Base-by-base conservation (phyloP, 208 protist genomes). In the Histomonas meleagridis region DNA sequence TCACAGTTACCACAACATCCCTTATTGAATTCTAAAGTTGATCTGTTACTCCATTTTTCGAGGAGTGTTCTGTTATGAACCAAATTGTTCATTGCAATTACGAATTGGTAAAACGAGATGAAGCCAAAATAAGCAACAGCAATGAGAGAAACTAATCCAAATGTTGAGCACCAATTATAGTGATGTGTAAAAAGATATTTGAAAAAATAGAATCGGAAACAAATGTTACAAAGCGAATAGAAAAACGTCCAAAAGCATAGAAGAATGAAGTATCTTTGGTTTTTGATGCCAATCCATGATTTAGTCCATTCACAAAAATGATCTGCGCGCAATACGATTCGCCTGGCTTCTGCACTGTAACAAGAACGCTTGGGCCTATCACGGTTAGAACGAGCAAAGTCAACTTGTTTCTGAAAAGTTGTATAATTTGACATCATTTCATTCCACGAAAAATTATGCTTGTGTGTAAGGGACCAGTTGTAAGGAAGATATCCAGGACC, bases 401-500 rank as follows among this genome's bases (percentile, higher is more conserved):
- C 76, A 43, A 55, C 46, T 38, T 86, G 76, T 26, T 86, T 40
- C 10, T 46, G 40, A 35, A 49, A 79, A 79, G 49, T 18, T 23
- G 70, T 40, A 16, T 49, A 49, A 0, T 32, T 49, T 3, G 32
- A 49, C 70, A 79, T 79, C 40, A 49, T 49, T 26, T 23, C 14
- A 7, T 79, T 40, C 70, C 70, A 79, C 4, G n/a, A 18, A 28
- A 49, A 79, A 3, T 79, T 18, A 16, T 49, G 18, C 21, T 79
- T 32, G 14, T 40, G 32, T n/a, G 70, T 79, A 49, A 49, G 46
- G 32, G n/a, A 60, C 70, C 70, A 79, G 21, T 79, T 79, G 18
- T 79, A 79, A 23, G 70, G 70, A 48, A 79, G 32, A 79, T 49
- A 79, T 79, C 70, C 70, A 46, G 70, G 70, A 26, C 40, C 70